Base-by-base conservation (phyloP, 1,284 basidiomycete genomes). In the Stygiomarasmius scandens region DNA sequence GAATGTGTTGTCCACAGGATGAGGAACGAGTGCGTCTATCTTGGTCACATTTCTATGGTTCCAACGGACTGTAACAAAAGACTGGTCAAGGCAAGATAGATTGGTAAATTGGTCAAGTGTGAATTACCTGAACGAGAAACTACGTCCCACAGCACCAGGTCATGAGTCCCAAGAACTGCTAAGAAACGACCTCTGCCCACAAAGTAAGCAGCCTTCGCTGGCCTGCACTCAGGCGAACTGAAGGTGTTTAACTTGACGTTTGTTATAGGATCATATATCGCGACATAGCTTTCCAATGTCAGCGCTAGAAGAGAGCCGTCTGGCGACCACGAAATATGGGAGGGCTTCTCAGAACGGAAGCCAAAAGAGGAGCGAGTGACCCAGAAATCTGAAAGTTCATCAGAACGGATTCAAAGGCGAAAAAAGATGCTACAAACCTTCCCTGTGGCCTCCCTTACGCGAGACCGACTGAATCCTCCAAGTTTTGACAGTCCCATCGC, bases 271-370 rank as follows among this genome's bases (percentile, higher is more conserved):
- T 94, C 88, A 75, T 93, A 97, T 2, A 99, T 72, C 4, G 87
- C 86, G 49, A 96, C 80, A 57, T 86, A 84, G 20, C 81, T 69
- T 0, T 85, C 86, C 52, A 92, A 83, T 8, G 88, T 80, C 6
- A 96, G 80, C 3, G 90, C 92, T 24, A 98, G 76, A 38, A 99
- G 78, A 11, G 95, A 95, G 8, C 86, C 91, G 69, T 98, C 96
- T 1, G 83, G 83, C 5, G 95, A 93, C 85, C 94, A 98, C 0
- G 86, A 81, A 0, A 84, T 77, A 54, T 87, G 80, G 54, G 74
- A 75, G 50, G 94, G 92, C 25, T 77, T 76, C 63, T 88, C 79
- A n/a, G 80, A 77, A 38, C 88, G 90, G 70, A 91, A 92, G 36
- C 72, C 74, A 62, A 92, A 82, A 1, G 85, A 84, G 2, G 92